Percentiles rank a stretch among this genome's conserved stretches.
Evolutionary conservation across 2,329 filamentous ascomycete genomes (phyloP).

Genomic region (Pseudogymnoascus destructans): DNA sequence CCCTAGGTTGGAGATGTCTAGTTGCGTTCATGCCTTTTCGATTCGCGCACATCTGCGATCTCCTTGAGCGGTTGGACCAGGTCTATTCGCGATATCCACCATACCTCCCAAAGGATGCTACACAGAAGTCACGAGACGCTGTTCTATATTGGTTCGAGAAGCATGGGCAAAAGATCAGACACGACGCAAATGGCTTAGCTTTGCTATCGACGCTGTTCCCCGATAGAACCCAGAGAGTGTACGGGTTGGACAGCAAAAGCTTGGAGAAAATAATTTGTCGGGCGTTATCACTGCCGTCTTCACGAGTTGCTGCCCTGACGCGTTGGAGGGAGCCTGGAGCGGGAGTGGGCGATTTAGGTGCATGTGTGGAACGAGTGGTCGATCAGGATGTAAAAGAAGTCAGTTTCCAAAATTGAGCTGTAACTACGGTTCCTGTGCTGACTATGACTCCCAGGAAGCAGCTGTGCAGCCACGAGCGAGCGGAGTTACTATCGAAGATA

Average conservation of each 20-base stretch:
- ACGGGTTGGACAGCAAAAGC: constrained; percentile 45
- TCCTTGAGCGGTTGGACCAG: constrained; percentile 55
- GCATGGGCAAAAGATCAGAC: constrained; percentile 45
- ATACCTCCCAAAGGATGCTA: constrained; percentile 24
- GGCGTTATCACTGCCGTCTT: constrained; percentile 50
- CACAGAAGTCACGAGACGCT: constrained; percentile 42
- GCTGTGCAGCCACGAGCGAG: constrained; percentile 10
- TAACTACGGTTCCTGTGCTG: background rate
- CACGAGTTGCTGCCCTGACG: constrained; percentile 47
- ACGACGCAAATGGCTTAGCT: constrained; percentile 44
- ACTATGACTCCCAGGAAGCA: constrained; percentile 8
- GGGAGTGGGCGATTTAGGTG: constrained; percentile 51
- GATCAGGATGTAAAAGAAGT: constrained; percentile 38
- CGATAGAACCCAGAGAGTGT: constrained; percentile 66
- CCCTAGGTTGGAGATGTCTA: background rate
- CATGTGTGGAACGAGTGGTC: constrained; percentile 56
- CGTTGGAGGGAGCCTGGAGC: constrained; percentile 44
- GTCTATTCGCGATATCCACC: constrained; percentile 31
- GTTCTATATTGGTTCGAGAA: constrained; percentile 56
- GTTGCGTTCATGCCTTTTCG: constrained; percentile 42
- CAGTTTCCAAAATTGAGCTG: background rate
- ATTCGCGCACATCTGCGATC: constrained; percentile 59
- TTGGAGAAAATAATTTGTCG: constrained; percentile 57
- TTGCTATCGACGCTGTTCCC: constrained; percentile 67
- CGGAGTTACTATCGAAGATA: constrained; percentile 53